Base-by-base conservation (phyloP, 2,329 filamentous ascomycete species). In the Aureobasidium sp. region DNA sequence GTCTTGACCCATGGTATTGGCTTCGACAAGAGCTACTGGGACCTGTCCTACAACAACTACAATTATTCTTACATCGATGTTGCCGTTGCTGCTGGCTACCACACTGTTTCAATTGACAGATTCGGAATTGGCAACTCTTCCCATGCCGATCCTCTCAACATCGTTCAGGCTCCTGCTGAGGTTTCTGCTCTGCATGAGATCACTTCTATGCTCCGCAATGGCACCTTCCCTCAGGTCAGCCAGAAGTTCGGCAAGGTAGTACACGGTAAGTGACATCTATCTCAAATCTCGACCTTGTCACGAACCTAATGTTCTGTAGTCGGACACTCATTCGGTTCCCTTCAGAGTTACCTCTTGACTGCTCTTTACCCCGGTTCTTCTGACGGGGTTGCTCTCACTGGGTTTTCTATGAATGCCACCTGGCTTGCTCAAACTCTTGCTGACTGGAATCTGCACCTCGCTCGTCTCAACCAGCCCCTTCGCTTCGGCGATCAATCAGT, bases 301-400 rank as follows among this genome's bases (percentile, higher is more conserved):
- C 44, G 20, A 20, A 27, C 36, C 55, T 58, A 20, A 46, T 13
- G 9, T n/a, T 8, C 27, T 50, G 10, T 17, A 39, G 44, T 59
- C 26, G 76, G 74, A 13, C 77, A 79, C 64, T 75, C 72, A n/a
- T 73, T 73, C 62, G 64, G 64, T 7, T 62, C 56, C 17, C 56
- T 61, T 10, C 63, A 64, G 66, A 81, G 79, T 2, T 86, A 84
- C 71, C 78, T 74, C 56, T 75, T 88, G 29, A 79, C 81, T 8
- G 78, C 78, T 55, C 69, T 75, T 62, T 75, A 84, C 67, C 84
- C 84, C 1, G 69, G 77, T 62, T 74, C 82, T 62, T 83, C 80
- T 41, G 70, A 76, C 64, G 75, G 71, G 48, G 67, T 74, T 23
- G 70, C 74, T 44, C 66, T 78, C 8, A 75, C 74, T 1, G 75